Conservation (phyloP, 306 rosid species). For the Casuarina glauca region DNA sequence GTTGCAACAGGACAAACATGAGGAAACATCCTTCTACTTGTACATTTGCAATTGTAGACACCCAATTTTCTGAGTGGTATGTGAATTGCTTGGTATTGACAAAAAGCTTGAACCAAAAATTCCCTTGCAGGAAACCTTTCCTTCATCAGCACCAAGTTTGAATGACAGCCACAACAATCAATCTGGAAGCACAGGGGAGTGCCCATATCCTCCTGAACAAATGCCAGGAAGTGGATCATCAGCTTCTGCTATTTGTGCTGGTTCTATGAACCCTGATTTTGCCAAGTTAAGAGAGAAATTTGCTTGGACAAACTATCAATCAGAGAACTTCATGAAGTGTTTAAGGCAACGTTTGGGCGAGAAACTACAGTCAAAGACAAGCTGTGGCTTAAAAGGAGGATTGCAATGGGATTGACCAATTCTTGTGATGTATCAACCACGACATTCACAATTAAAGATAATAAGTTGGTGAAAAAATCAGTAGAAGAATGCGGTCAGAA, state of each 20-base stretch:
- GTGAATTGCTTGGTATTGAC: conserved; percentile 47
- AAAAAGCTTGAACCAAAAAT: conserved; percentile 42
- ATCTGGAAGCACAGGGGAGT: conserved; percentile 51
- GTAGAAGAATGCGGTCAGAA: conserved; percentile 46
- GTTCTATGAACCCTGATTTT: conserved; percentile 48
- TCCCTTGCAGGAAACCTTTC: conserved; percentile 52
- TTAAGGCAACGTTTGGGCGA: conserved; percentile 88
- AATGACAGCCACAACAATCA: conserved; percentile 46
- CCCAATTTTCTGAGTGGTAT: conserved; percentile 43
- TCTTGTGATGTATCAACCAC: conserved; percentile 78
- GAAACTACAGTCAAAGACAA: conserved; percentile 94
- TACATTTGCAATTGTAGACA: conserved; percentile 35
- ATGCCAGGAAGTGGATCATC: conserved; percentile 62
- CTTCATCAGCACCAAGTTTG: conserved; percentile 43
- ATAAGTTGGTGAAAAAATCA: conserved; percentile 49
- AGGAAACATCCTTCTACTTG: conserved; percentile 48
- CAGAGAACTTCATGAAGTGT: conserved; percentile 87
- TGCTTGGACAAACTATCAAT: conserved; percentile 85
- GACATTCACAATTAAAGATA: conserved; percentile 62
- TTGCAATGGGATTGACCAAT: conserved; percentile 89
- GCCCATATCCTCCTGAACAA: conserved; percentile 60
- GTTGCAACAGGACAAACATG: conserved; percentile 59
- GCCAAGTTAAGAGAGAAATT: conserved; percentile 62
- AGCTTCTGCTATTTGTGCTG: conserved; percentile 49
- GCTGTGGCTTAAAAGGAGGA: conserved; percentile 91